phyloP scores from a whole-genome alignment of 441 rosid species.

The Jatropha podagrica region DNA sequence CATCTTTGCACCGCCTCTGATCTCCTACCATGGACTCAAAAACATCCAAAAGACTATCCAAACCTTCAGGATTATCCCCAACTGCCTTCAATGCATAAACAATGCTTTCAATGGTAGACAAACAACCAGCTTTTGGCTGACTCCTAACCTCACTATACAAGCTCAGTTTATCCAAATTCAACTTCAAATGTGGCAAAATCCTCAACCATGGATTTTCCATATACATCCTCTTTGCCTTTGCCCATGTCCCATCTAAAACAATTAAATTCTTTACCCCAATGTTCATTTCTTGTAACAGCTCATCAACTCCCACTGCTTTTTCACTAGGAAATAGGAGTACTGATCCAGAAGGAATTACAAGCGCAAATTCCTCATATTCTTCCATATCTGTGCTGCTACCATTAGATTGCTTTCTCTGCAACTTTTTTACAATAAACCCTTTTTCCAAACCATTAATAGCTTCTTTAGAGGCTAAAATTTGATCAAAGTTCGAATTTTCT shows the following conservation, averaged over 20 bases:
- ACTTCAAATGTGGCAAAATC: conserved; percentile 70
- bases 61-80: conserved; percentile 44
- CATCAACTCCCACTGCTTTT: conserved; percentile 43
- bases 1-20: conserved; percentile 68
- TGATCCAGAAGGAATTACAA: conserved; percentile 63
- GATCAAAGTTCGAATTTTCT: conserved; percentile 33
- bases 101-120: conserved; percentile 84
- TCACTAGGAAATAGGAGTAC: conserved; percentile 65
- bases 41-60: conserved; percentile 70
- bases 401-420: conserved; percentile 23
- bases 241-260: conserved; percentile 85
- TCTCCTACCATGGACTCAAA: conserved; percentile 80
- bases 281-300: conserved; percentile 36
- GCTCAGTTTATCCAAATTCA: conserved; percentile 57
- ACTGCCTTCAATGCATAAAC: conserved; percentile 65
- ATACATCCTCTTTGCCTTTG: conserved; percentile 74
- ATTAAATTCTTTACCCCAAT: conserved; percentile 63
- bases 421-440: conserved; percentile 64
- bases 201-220: conserved; percentile 91
- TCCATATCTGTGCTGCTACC: conserved; percentile 26
- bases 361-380: conserved; percentile 56
- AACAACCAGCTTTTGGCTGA: conserved; percentile 73
- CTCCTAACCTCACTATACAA: conserved; percentile 69
- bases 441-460: conserved; percentile 48
- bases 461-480: conserved; percentile 36